These are phyloP conservation scores for Cicer yamashitae DNA, from an alignment of 306 rosid genomes.

Conservation along the genomic window DNA sequence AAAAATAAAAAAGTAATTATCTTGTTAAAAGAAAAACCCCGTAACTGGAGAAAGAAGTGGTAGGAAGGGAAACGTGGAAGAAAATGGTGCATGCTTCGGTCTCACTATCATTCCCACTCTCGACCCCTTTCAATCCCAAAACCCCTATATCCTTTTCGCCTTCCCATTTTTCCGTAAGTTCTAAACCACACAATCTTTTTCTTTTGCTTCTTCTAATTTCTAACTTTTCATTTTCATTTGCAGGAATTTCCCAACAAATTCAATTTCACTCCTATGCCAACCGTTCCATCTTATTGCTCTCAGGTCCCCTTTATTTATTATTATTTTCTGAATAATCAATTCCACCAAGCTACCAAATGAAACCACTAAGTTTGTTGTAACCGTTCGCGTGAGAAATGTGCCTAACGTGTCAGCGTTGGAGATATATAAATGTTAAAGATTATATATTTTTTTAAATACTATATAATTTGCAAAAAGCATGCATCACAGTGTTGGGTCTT, in stretches of 20 bases:
- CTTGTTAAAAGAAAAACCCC: no score
- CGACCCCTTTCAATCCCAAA: constrained; percentile 25
- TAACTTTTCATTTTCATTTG: background rate
- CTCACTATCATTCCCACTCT: background rate
- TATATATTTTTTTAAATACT: no score
- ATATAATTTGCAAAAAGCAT: no score
- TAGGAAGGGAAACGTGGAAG: background rate
- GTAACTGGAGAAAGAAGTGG: background rate
- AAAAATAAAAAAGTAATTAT: no score
- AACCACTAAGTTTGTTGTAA: no score
- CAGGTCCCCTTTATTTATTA: constrained; percentile 40
- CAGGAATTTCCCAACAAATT: constrained; percentile 35
- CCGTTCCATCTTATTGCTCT: constrained; percentile 37
- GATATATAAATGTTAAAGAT: no score
- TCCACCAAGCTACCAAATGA: no score
- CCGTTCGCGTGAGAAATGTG: no score
- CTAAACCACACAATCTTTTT: background rate
- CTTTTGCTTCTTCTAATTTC: background rate
- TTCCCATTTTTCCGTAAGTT: constrained; percentile 24
- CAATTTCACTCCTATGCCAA: constrained; percentile 16
- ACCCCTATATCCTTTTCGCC: constrained; percentile 5
- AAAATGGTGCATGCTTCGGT: background rate
- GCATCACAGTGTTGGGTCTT: no score
- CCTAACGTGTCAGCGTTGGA: no score
- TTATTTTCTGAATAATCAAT: background rate